Evolutionary conservation across 2,329 filamentous ascomycete species (phyloP).

Genomic region (Rhynchosporium secalis): DNA sequence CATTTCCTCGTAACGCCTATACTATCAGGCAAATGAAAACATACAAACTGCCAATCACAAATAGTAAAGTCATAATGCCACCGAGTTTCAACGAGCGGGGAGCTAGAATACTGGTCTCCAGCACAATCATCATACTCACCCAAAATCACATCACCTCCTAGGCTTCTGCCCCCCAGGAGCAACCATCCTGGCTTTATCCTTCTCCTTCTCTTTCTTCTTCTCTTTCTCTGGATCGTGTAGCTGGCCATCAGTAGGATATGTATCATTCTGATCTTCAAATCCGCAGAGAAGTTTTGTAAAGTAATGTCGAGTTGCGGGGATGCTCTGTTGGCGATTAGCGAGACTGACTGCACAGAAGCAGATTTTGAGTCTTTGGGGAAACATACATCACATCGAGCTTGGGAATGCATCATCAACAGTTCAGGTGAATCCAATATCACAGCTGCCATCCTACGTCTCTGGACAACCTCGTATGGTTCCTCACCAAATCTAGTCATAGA

Average conservation of each 20-base stretch:
- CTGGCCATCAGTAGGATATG: conserved; percentile 9
- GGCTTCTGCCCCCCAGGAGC: conserved; percentile 6
- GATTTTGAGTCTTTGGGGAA: not conserved
- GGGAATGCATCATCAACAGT: conserved; percentile 59
- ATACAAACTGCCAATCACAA: too few species aligned
- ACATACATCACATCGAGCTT: conserved; percentile 55
- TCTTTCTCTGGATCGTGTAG: conserved; percentile 3
- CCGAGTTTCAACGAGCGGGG: too few species aligned
- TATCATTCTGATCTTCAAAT: conserved; percentile 43
- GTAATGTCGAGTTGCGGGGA: conserved; percentile 55
- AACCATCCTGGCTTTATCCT: conserved; percentile 1
- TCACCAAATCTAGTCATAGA: conserved; percentile 29
- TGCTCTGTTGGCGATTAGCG: conserved; percentile 46
- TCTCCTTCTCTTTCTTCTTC: conserved; percentile 2
- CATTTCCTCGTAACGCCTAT: too few species aligned
- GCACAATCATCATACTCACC: not conserved
- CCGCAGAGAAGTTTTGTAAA: conserved; percentile 59
- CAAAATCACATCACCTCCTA: conserved; percentile 1
- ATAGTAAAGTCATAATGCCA: too few species aligned
- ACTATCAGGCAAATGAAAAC: too few species aligned
- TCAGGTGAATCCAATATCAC: conserved; percentile 58
- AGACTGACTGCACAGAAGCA: not conserved
- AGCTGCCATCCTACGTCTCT: conserved; percentile 49
- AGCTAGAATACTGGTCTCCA: not conserved
- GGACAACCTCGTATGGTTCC: conserved; percentile 30